Evolutionary conservation across 495 filamentous ascomycete genomes (phyloP).

Genomic region (Stereocaulon alpinum): DNA sequence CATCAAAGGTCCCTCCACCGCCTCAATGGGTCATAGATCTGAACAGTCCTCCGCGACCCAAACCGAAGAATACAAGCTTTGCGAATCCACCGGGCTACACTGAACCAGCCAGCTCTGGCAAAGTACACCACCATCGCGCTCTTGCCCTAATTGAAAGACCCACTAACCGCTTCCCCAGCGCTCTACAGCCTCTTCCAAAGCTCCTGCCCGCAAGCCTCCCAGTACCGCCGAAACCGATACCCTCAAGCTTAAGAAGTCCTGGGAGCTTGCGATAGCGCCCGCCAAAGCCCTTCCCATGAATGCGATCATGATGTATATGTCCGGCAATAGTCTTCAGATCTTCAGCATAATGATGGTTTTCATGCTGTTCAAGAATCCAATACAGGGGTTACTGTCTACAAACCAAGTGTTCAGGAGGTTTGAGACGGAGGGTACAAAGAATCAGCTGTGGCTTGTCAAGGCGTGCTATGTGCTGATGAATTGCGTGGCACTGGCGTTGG

Average conservation of each 20-base stretch:
- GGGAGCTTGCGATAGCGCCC: constrained; percentile 92
- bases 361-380: constrained; percentile 95
- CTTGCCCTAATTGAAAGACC: constrained; percentile 5
- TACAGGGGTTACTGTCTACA: constrained; percentile 70
- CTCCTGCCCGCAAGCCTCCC: constrained; percentile 45
- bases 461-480: constrained; percentile 80
- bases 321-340: constrained; percentile 94
- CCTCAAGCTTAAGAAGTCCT: constrained; percentile 95
- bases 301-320: constrained; percentile 99
- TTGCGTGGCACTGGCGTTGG: constrained; percentile 66
- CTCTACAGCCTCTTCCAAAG: constrained; percentile 28
- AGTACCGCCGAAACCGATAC: constrained; percentile 78
- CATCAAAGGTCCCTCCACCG: constrained; percentile 37
- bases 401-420: constrained; percentile 76
- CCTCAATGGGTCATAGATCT: constrained; percentile 76
- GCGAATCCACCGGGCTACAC: constrained; percentile 88
- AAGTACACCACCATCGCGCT: constrained; percentile 33
- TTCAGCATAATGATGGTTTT: constrained; percentile 99
- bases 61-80: constrained; percentile 44
- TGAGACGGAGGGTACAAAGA: constrained; percentile 70
- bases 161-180: constrained; percentile 33
- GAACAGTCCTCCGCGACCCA: constrained; percentile 50
- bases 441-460: constrained; percentile 68
- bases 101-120: constrained; percentile 39
- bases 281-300: constrained; percentile 97